These are phyloP conservation scores for Lumnitzera littorea DNA, from an alignment of 345 rosid species.

Conservation along the genomic window DNA sequence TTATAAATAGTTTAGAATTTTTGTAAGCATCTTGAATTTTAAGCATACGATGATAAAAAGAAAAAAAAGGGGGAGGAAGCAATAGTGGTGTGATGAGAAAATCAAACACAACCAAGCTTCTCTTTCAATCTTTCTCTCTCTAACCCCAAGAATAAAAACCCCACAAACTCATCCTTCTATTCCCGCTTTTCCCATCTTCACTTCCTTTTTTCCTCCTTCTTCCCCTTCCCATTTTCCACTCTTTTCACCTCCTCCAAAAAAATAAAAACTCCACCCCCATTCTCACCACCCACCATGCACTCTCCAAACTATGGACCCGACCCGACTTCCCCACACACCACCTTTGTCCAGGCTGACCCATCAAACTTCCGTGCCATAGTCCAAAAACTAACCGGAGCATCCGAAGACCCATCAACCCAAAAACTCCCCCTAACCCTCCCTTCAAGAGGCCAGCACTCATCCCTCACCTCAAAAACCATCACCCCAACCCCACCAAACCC, in stretches of 20 bases:
- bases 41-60: too few species aligned
- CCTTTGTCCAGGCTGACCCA: constrained; percentile 86
- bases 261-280: too few species aligned
- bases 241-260: constrained; percentile 12
- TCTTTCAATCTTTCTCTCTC: not conserved
- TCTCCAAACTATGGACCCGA: constrained; percentile 35
- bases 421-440: constrained; percentile 44
- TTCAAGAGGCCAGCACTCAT: constrained; percentile 7
- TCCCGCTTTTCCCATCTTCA: not conserved
- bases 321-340: constrained; percentile 49
- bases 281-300: constrained; percentile 17
- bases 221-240: not conserved
- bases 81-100: too few species aligned
- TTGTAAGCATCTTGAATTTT: too few species aligned
- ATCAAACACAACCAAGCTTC: not conserved
- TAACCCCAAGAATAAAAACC: constrained; percentile 5
- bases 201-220: not conserved
- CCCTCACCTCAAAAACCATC: constrained; percentile 8
- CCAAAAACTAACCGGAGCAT: constrained; percentile 81
- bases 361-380: constrained; percentile 79
- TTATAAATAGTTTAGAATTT: too few species aligned
- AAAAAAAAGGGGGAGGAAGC: too few species aligned
- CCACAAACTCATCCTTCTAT: not conserved
- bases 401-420: constrained; percentile 34
- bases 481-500: not conserved